A percentile compares a stretch with the other conserved stretches of the same genome.
These are phyloP conservation scores for Picea abies DNA, from an alignment of 83 land plant genomes.

Conservation along the genomic window DNA sequence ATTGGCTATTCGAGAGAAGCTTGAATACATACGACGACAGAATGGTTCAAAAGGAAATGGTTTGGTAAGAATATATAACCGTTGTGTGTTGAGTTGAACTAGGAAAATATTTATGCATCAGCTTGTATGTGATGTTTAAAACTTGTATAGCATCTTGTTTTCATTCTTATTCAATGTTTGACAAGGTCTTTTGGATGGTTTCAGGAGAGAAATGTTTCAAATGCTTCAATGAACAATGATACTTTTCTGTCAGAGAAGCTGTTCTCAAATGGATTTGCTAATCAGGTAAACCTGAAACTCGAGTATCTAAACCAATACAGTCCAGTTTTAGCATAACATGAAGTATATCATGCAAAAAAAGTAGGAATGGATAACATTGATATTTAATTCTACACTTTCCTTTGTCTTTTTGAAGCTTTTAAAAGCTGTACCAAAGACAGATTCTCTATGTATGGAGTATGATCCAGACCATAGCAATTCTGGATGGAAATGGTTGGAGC, in stretches of 20 bases:
- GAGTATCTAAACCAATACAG: background rate
- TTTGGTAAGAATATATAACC: background rate
- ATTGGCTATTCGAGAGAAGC: constrained; percentile 11
- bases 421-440: constrained; percentile 38
- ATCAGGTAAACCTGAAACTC: constrained; percentile 31
- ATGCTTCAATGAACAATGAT: constrained; percentile 9
- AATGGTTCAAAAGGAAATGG: background rate
- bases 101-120: background rate
- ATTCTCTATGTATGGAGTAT: constrained; percentile 42
- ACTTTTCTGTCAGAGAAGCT: constrained; percentile 35
- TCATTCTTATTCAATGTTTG: background rate
- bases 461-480: constrained; percentile 43
- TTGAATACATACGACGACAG: background rate
- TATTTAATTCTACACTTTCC: background rate
- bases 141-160: background rate
- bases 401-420: constrained; percentile 32
- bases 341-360: background rate
- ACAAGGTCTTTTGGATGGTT: background rate
- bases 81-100: background rate
- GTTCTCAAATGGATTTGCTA: constrained; percentile 59
- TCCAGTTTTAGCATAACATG: background rate
- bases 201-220: constrained; percentile 27
- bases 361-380: background rate
- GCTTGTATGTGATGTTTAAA: background rate
- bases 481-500: constrained; percentile 62